phyloP scores from a whole-genome alignment of 2,329 filamentous ascomycete species.

The Dothideomycetes sp. region DNA sequence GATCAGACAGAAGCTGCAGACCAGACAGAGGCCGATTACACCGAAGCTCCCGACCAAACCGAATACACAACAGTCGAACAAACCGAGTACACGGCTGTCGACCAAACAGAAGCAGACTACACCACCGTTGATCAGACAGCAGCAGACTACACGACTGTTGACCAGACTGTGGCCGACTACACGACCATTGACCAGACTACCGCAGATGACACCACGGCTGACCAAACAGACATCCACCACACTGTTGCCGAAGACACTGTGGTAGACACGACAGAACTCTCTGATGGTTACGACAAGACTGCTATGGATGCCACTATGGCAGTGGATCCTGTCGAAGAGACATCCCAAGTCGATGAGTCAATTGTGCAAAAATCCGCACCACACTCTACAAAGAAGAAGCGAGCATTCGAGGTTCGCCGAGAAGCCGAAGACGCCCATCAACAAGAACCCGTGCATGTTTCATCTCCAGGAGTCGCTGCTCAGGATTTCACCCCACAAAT shows the following conservation, averaged over 20 bases:
- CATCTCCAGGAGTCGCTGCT: conserved; percentile 5
- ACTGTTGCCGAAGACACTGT: conserved; percentile 7
- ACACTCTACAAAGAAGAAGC: conserved; percentile 8
- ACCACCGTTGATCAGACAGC: conserved; percentile 1
- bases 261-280: conserved; percentile 3
- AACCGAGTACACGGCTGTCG: conserved; percentile 11
- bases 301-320: conserved; percentile 1
- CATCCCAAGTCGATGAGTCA: conserved; percentile 1
- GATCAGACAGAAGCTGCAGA: conserved; percentile 6
- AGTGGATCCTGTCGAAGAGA: not conserved
- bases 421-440: conserved; percentile 2
- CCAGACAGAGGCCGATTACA: conserved; percentile 11
- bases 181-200: conserved; percentile 6
- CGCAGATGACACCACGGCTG: conserved; percentile 4
- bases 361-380: not conserved
- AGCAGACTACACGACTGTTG: not conserved
- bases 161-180: conserved; percentile 5
- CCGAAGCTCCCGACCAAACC: conserved; percentile 6
- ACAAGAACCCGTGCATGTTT: not conserved
- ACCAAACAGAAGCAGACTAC: not conserved
- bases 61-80: conserved; percentile 14
- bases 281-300: not conserved
- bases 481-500: conserved; percentile 11
- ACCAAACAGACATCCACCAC: conserved; percentile 4
- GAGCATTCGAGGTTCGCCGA: conserved; percentile 6